These are phyloP conservation scores for Stagonosporopsis vannaccii DNA, from an alignment of 2,329 filamentous ascomycete species.

Conservation along the genomic window DNA sequence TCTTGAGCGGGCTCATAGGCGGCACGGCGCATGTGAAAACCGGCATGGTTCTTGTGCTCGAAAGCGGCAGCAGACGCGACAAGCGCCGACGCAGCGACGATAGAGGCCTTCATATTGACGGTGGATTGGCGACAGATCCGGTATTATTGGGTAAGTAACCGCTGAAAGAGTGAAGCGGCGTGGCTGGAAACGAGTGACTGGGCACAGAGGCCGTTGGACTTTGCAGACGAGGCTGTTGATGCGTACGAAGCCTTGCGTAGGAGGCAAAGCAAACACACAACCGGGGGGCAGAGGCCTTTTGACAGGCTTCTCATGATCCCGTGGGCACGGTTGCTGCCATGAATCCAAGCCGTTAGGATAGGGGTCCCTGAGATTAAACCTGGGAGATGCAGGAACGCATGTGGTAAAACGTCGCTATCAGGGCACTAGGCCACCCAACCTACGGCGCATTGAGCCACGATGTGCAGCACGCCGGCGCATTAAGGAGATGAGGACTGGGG, in stretches of 20 bases:
- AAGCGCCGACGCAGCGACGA: conserved; percentile 68
- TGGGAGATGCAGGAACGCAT: conserved; percentile 31
- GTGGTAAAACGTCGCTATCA: conserved; percentile 28
- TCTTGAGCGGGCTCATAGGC: conserved; percentile 48
- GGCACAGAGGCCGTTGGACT: conserved; percentile 44
- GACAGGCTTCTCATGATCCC: conserved; percentile 32
- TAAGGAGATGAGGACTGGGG: conserved; percentile 21
- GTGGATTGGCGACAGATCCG: conserved; percentile 41
- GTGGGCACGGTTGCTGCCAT: conserved; percentile 20
- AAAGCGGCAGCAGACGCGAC: conserved; percentile 62
- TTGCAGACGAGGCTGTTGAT: conserved; percentile 45
- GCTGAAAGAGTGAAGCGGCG: conserved; percentile 86
- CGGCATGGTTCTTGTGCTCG: conserved; percentile 70
- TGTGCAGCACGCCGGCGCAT: conserved; percentile 24
- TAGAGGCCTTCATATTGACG: conserved; percentile 73
- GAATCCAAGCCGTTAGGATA: conserved; percentile 38
- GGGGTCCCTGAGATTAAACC: conserved; percentile 42
- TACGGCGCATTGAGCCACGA: conserved; percentile 33
- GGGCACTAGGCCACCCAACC: conserved; percentile 23
- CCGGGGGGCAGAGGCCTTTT: conserved; percentile 41
- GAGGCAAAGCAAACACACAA: conserved; percentile 25
- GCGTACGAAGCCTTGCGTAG: conserved; percentile 45
- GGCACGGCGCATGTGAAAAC: conserved; percentile 63
- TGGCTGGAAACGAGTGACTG: conserved; percentile 44
- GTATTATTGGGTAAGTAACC: conserved; percentile 60